Conservation (phyloP, 148 eudicot genomes). For the Fallopia convolvulus region DNA sequence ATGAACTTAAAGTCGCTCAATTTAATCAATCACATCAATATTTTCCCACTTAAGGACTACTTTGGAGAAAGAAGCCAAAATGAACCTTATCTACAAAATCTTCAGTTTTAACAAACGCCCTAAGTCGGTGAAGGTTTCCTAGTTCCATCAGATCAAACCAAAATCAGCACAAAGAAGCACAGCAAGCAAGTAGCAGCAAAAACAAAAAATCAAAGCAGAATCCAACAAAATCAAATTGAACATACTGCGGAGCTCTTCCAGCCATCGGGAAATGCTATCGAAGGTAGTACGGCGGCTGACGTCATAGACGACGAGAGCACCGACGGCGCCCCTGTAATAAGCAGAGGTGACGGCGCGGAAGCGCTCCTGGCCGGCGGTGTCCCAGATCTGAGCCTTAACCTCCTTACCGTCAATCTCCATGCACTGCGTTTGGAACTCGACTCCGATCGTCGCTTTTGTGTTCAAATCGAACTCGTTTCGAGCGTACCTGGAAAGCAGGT, state of each 20-base stretch:
- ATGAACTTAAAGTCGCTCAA: background rate
- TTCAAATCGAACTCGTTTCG: conserved; percentile 64
- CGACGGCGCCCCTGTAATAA: conserved; percentile 79
- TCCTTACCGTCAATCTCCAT: conserved; percentile 69
- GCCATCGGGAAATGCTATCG: conserved; percentile 66
- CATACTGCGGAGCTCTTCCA: conserved; percentile 75
- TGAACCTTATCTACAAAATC: background rate
- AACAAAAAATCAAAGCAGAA: background rate
- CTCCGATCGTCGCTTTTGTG: conserved; percentile 82
- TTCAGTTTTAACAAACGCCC: background rate
- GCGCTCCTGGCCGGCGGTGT: conserved; percentile 81
- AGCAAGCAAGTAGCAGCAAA: background rate
- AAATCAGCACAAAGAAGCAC: background rate
- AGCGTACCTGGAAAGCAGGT: conserved; percentile 61
- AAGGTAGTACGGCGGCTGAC: conserved; percentile 52
- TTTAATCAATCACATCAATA: background rate
- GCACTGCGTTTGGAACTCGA: conserved; percentile 74
- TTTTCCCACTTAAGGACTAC: background rate
- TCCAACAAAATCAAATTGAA: background rate
- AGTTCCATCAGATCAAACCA: background rate
- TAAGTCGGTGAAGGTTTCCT: background rate
- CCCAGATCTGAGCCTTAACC: conserved; percentile 85
- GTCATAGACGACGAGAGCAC: conserved; percentile 77
- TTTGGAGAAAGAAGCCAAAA: background rate
- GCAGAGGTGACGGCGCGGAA: conserved; percentile 83